Conservation (phyloP, 176 grass and related monocot genomes). For the Zea luxurians region DNA sequence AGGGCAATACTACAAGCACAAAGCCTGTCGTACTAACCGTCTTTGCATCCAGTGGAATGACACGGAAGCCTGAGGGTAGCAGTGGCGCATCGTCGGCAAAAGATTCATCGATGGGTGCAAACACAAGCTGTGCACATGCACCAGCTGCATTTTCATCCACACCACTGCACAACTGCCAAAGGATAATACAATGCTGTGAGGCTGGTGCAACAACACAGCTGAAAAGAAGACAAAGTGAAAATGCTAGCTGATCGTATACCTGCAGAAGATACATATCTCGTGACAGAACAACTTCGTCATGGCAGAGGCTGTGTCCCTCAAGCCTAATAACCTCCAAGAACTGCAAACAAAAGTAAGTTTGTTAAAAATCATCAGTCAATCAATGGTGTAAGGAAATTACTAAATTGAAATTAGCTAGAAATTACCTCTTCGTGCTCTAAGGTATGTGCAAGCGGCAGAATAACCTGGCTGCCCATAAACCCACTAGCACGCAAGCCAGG, state of each 20-base stretch:
- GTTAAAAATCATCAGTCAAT: neutral
- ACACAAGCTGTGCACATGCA: conserved; percentile 91
- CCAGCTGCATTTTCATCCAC: conserved; percentile 84
- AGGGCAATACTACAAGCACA: neutral
- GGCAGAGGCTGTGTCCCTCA: conserved; percentile 83
- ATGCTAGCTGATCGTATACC: conserved; percentile 39
- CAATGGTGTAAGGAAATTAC: neutral
- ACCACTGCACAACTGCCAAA: conserved; percentile 77
- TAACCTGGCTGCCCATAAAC: conserved; percentile 83
- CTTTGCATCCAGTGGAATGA: conserved; percentile 88
- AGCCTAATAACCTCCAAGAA: conserved; percentile 95
- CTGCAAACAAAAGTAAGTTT: conserved; percentile 44
- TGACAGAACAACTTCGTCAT: conserved; percentile 90
- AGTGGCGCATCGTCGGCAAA: conserved; percentile 92
- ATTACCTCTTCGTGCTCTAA: conserved; percentile 94
- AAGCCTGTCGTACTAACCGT: conserved; percentile 43
- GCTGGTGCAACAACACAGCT: conserved; percentile 7
- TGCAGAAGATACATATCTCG: conserved; percentile 94
- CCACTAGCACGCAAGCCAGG: conserved; percentile 64
- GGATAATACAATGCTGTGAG: conserved; percentile 19
- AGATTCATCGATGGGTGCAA: conserved; percentile 98
- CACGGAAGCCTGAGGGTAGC: conserved; percentile 84
- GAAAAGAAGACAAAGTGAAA: neutral
- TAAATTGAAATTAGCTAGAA: conserved; percentile 19
- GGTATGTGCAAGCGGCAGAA: conserved; percentile 90